Evolutionary conservation across 2,329 filamentous ascomycete genomes (phyloP), one percentile per base, ranked within the genome.

Genomic region (Blastomyces parvus): DNA sequence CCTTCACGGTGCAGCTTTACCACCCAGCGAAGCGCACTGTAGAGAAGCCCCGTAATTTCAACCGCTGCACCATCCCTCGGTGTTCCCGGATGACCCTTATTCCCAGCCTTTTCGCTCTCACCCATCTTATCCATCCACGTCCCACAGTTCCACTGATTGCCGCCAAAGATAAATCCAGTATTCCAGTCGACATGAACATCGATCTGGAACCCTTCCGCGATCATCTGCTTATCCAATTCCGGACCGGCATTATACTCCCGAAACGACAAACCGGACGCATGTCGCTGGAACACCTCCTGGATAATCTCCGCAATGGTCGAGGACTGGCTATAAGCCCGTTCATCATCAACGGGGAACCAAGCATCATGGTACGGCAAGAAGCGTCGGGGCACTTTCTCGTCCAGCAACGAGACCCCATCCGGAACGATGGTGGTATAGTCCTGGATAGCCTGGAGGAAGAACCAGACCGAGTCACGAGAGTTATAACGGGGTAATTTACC

Each of bases 71-170:
- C 94, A 73, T 99, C 95, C 70, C 95, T 88, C 57, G 94, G 94
- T n/a, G 94, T 99, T 9, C 92, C 94, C 0, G 94, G 95, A 25
- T 96, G 81, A 59, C 94, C 95, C 79, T 97, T 97, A 71, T 87
- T 96, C 64, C 89, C 88, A 19, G 95, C 94, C 66, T 87, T 89
- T 67, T 89, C 86, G 66, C 91, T 96, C 76, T 99, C 94, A n/a
- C 94, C 94, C 94, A 99, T 99, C 83, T 99, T 99, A 81, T 99
- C 94, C 91, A 97, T 97, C 94, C 94, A 99, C 1, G 94, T 99
- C 61, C 94, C 94, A 70, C 95, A 99, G 76, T 99, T 99, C 77
- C 80, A 83, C 72, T 97, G 92, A 71, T 90, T 97, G 42, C 95
- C 94, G 63, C 95, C 94, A 71, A 95, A 96, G 64, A 99, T 87